These are phyloP conservation scores for Phytophthora pluvialis DNA, from an alignment of 352 stramenopile species.

Conservation along the genomic window DNA sequence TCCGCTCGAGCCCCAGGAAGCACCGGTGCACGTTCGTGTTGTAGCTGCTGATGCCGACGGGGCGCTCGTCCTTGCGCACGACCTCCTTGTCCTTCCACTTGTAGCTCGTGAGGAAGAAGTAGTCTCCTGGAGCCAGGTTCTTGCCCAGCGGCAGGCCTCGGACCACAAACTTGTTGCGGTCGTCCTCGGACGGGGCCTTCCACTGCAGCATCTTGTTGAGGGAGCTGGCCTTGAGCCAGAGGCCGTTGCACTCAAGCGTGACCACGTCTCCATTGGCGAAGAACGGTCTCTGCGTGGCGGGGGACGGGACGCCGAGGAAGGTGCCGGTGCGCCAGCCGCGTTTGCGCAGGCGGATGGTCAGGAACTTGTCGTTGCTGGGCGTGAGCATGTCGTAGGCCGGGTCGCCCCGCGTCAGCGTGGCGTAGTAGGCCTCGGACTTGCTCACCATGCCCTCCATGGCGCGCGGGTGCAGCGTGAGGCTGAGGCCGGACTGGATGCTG, in stretches of 20 bases:
- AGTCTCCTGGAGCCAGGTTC: slow-evolving; percentile 77
- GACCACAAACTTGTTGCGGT: slow-evolving; percentile 89
- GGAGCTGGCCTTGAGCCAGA: slow-evolving; percentile 79
- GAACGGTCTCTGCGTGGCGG: slow-evolving; percentile 59
- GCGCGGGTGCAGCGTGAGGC: slow-evolving; percentile 79
- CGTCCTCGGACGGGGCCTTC: slow-evolving; percentile 84
- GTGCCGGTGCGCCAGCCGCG: slow-evolving; percentile 62
- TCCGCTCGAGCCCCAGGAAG: slow-evolving; percentile 83
- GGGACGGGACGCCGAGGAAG: slow-evolving; percentile 35
- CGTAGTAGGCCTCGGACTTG: slow-evolving; percentile 88
- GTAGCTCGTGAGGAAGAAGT: slow-evolving; percentile 90
- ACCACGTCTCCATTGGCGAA: slow-evolving; percentile 89
- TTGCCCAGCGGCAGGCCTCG: slow-evolving; percentile 75
- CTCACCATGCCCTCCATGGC: slow-evolving; percentile 78
- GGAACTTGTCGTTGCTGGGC: slow-evolving; percentile 84
- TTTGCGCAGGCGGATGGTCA: slow-evolving; percentile 83
- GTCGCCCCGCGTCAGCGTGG: slow-evolving; percentile 75
- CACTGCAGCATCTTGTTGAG: slow-evolving; percentile 89
- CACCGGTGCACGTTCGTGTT: slow-evolving; percentile 84
- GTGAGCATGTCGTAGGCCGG: slow-evolving; percentile 85
- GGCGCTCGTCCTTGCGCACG: slow-evolving; percentile 78
- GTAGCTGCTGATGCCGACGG: slow-evolving; percentile 82
- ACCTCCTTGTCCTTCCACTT: slow-evolving; percentile 90
- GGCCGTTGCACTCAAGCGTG: slow-evolving; percentile 86
- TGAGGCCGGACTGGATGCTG: slow-evolving; percentile 74